A percentile compares a stretch with the other conserved stretches of the same genome.
phyloP scores from a whole-genome alignment of 257 asterid species.

The Asclepias syriaca region DNA sequence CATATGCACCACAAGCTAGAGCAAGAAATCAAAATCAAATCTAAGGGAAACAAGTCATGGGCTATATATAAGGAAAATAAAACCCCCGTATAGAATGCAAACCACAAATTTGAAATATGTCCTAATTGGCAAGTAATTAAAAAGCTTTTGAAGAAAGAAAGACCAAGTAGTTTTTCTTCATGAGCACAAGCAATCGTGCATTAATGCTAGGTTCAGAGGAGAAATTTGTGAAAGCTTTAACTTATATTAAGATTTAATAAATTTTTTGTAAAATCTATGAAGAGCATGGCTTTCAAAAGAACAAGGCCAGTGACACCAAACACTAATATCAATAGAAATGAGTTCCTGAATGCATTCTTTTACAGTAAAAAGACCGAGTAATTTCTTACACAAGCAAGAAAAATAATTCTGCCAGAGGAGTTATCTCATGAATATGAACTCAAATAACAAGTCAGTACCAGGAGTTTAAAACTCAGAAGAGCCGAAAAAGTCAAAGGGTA shows the following conservation, averaged over 20 bases:
- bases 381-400: not conserved
- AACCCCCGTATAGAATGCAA: too few relatives aligned
- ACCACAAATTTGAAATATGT: too few relatives aligned
- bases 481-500: not conserved
- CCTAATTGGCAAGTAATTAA: not conserved
- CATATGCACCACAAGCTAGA: too few relatives aligned
- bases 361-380: not conserved
- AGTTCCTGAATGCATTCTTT: not conserved
- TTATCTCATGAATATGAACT: not conserved
- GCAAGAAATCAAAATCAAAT: too few relatives aligned
- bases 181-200: not conserved
- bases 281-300: not conserved
- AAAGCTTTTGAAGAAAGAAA: not conserved
- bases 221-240: not conserved
- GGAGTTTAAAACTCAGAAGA: not conserved
- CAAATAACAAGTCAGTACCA: not conserved
- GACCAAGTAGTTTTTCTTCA: not conserved
- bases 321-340: not conserved
- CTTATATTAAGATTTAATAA: not conserved
- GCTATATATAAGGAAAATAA: too few relatives aligned
- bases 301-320: not conserved
- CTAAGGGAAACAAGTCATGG: too few relatives aligned
- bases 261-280: not conserved
- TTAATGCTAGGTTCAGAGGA: not conserved
- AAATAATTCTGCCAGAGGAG: not conserved